These are phyloP conservation scores for Gynandropsis gynandra DNA, from an alignment of 345 rosid genomes.

Conservation along the genomic window DNA sequence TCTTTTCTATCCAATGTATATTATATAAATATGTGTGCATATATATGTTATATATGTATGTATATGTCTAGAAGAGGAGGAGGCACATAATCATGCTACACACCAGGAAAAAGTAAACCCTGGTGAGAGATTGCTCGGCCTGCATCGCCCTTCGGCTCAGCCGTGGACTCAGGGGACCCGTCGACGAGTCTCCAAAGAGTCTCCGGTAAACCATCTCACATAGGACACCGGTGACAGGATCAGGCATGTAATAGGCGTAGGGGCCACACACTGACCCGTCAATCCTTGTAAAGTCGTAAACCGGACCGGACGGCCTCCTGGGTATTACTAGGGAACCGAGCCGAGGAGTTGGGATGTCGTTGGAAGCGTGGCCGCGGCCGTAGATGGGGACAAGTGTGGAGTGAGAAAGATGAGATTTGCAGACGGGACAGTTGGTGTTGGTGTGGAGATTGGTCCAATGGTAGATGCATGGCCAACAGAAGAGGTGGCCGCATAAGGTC, in stretches of 20 bases:
- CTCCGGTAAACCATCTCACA: constrained; percentile 75
- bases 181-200: constrained; percentile 62
- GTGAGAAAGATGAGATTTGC: constrained; percentile 77
- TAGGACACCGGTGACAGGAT: constrained; percentile 48
- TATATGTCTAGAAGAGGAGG: constrained; percentile 60
- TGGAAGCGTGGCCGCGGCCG: constrained; percentile 47
- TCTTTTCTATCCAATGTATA: too few species aligned
- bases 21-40: neutral
- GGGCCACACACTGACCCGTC: constrained; percentile 52
- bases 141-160: constrained; percentile 64
- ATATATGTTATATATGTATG: too few species aligned
- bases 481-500: constrained; percentile 89
- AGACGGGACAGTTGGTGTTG: constrained; percentile 67
- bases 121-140: constrained; percentile 60
- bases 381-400: constrained; percentile 85
- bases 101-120: constrained; percentile 72
- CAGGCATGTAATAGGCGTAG: constrained; percentile 33
- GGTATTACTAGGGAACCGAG: constrained; percentile 45
- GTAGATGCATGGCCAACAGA: constrained; percentile 98
- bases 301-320: constrained; percentile 54
- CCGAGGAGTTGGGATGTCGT: constrained; percentile 24
- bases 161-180: constrained; percentile 38
- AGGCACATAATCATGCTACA: constrained; percentile 79
- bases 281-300: constrained; percentile 39
- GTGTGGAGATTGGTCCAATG: constrained; percentile 71